Base-by-base conservation (phyloP, 2,329 filamentous ascomycete species). In the Sphaerulina vaccinii region DNA sequence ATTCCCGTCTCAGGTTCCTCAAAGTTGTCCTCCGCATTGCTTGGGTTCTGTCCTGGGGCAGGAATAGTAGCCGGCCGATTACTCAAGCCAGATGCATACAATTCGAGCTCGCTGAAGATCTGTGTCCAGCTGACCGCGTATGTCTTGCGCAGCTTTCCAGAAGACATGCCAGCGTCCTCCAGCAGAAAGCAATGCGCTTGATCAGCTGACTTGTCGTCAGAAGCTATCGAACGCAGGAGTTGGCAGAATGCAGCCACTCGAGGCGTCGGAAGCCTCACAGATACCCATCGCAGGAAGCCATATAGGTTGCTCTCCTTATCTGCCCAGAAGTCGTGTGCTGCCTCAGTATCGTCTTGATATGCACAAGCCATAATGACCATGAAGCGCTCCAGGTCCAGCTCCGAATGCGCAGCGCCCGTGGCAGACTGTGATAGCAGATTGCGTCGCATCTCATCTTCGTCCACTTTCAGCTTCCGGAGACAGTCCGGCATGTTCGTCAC, bases 271-370 rank as follows among this genome's bases (percentile, higher is more conserved):
- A 95, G 90, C 62, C 93, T 81, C 61, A 90, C 86, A 3, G 93
- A 96, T n/a, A 91, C 88, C 93, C 93, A 99, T 58, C 95, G 88
- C 68, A 99, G 79, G 67, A 99, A 99, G 0, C 93, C 93, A 57
- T 91, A 88, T 24, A 99, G 76, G 61, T 96, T 96, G 65, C 90
- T 90, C 63, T 99, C 93, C 1, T 87, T 84, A 65, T 96, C 91
- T 24, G 82, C 81, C 93, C 93, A 99, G 62, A 97, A 97, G 39
- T 85, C 87, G 64, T 88, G 83, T 8, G 91, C 89, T 21, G 90
- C 87, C 45, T 96, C 89, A 13, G 87, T 82, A 29, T 90, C 86
- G 23, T 86, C 84, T 64, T 97, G 89, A 65, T 92, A 99, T 3
- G 90, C 83, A 66, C 93, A 96, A 3, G 93, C 87, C 54, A 97